Percentiles rank a stretch among this genome's conserved stretches.
These are phyloP conservation scores for Ascocoryne sarcoides DNA, from an alignment of 2,329 filamentous ascomycete species.

Conservation along the genomic window DNA sequence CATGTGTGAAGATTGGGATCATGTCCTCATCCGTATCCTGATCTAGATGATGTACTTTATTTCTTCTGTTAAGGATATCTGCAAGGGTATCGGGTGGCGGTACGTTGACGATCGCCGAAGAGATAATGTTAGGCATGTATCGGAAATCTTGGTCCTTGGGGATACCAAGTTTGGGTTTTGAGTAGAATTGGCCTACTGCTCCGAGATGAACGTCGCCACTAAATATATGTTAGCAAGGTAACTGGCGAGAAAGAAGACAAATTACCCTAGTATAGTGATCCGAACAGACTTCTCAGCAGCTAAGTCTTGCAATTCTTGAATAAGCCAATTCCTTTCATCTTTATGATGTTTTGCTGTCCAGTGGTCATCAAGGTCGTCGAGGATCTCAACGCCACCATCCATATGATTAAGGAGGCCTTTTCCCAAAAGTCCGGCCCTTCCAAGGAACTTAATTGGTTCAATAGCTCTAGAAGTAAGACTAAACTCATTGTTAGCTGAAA, in stretches of 20 bases:
- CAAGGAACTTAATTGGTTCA: conserved; percentile 82
- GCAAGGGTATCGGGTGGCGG: conserved; percentile 82
- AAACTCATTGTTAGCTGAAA: conserved; percentile 28
- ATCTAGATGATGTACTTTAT: conserved; percentile 68
- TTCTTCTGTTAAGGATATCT: conserved; percentile 87
- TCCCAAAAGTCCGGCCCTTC: conserved; percentile 71
- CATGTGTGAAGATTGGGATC: conserved; percentile 85
- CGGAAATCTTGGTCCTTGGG: conserved; percentile 86
- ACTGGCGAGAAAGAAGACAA: not conserved
- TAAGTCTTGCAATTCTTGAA: conserved; percentile 87
- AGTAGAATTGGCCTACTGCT: conserved; percentile 90
- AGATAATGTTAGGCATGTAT: conserved; percentile 95
- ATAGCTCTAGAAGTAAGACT: conserved; percentile 76
- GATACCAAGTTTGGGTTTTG: conserved; percentile 70
- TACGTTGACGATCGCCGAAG: conserved; percentile 87
- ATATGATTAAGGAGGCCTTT: conserved; percentile 75
- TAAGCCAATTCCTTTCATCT: conserved; percentile 72
- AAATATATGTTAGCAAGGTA: conserved; percentile 15
- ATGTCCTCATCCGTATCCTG: conserved; percentile 84
- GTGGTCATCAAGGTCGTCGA: conserved; percentile 90
- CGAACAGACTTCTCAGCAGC: conserved; percentile 88
- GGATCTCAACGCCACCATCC: conserved; percentile 82
- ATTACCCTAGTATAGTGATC: conserved; percentile 73
- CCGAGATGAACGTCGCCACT: conserved; percentile 91
- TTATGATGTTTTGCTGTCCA: conserved; percentile 98